Base-by-base conservation (phyloP, 1,284 basidiomycete genomes). In the Heterobasidion occidentale region DNA sequence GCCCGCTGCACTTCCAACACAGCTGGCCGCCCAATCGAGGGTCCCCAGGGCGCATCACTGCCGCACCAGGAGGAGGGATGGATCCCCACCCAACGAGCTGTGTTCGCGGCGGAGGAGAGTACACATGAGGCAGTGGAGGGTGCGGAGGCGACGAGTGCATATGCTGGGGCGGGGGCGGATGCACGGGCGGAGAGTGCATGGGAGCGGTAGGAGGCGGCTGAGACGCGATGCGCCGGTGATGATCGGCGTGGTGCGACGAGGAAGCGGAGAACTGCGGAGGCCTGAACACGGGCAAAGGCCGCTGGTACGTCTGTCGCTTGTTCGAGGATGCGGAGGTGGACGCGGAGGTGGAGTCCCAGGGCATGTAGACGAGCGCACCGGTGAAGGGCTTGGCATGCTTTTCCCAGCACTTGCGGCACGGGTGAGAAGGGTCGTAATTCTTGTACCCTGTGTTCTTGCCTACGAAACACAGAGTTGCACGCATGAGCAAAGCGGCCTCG, bases 371-470 rank as follows among this genome's bases (percentile, higher is more conserved):
- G 14, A 90, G 68, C 2, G 84, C 77, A 4, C 84, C 84, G 0
- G 72, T 64, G 66, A 82, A 90, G 0, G 76, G 73, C 61, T 78
- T 80, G 1, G 75, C 73, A 66, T 86, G 84, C 59, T 80, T 82
- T 1, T 75, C 70, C 88, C 88, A 90, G 68, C 88, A 90, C 55
- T 78, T 80, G 52, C 74, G 72, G 63, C 88, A 90, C 7, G 88
- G 84, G 58, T 82, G 72, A 0, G 74, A 68, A 0, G 87, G 86
- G 65, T 90, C 85, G 47, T 73, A 74, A 56, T 79, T 73, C 68
- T 86, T 87, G 70, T 84, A 90, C 2, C 88, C 88, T 0, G 78
- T 81, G 65, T 90, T 89, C 45, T 74, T 72, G 64, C 88, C 88
- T 90, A 56, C 19, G n/a, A 42, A 1, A 42, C n/a, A 42, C 38